These are phyloP conservation scores for Ophiostoma quercus DNA, from an alignment of 2,329 filamentous ascomycete species.

Conservation along the genomic window DNA sequence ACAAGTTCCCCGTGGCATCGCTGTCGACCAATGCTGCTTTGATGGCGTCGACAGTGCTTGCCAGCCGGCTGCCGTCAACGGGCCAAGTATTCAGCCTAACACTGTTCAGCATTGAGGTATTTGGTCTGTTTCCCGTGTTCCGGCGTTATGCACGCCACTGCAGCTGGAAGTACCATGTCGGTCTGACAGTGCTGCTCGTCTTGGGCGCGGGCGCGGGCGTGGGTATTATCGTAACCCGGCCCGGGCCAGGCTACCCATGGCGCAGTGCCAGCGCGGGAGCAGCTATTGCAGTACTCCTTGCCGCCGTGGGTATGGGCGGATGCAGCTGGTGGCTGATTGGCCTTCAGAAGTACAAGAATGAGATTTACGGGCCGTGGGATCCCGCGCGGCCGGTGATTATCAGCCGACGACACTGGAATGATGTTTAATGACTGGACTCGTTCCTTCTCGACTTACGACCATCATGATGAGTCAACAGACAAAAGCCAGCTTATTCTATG, in stretches of 20 bases:
- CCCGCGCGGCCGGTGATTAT: constrained; percentile 84
- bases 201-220: constrained; percentile 75
- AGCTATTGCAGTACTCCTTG: constrained; percentile 67
- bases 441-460: too few relatives aligned
- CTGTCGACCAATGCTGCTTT: constrained; percentile 92
- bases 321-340: constrained; percentile 98
- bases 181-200: constrained; percentile 70
- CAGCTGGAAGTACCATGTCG: constrained; percentile 74
- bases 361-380: constrained; percentile 97
- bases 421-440: constrained; percentile 27
- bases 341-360: constrained; percentile 97
- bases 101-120: constrained; percentile 94
- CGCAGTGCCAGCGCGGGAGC: constrained; percentile 63
- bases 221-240: constrained; percentile 53
- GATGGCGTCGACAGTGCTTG: constrained; percentile 93
- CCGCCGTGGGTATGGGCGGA: constrained; percentile 76
- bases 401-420: constrained; percentile 55
- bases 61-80: constrained; percentile 80
- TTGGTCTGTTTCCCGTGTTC: constrained; percentile 96
- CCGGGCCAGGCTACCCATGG: constrained; percentile 45
- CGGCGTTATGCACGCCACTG: constrained; percentile 78
- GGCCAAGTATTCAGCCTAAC: constrained; percentile 93
- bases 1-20: constrained; percentile 60
- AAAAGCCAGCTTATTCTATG: background rate
- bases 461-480: too few relatives aligned